Evolutionary conservation across 768 basidiomycete genomes (phyloP).

Genomic region (Cyclocybe aegerita): DNA sequence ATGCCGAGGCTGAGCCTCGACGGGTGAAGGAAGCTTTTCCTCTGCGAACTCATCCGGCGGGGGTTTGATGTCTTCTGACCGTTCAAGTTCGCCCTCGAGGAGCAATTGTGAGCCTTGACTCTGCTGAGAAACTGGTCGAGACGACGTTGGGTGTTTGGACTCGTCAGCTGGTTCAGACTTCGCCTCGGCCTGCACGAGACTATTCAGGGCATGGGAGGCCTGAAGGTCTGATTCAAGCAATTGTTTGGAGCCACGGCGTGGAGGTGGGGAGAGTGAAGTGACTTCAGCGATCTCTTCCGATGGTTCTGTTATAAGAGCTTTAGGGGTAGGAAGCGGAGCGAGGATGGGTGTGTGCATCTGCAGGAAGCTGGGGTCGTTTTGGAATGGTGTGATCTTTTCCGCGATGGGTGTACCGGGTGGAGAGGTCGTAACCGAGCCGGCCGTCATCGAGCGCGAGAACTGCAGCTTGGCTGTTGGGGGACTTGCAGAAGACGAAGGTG

Average conservation of each 20-base stretch:
- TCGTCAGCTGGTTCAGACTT: background rate
- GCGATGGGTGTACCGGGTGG: slow-evolving; percentile 57
- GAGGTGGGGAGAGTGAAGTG: slow-evolving; percentile 58
- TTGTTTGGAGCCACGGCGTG: slow-evolving; percentile 57
- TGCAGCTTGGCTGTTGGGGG: slow-evolving; percentile 17
- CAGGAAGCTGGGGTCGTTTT: slow-evolving; percentile 63
- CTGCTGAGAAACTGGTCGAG: slow-evolving; percentile 46
- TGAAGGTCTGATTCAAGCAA: slow-evolving; percentile 33
- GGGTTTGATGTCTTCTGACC: slow-evolving; percentile 8
- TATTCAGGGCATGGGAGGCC: background rate
- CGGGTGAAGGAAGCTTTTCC: slow-evolving; percentile 26
- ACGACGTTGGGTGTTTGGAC: slow-evolving; percentile 35
- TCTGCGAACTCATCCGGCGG: slow-evolving; percentile 14
- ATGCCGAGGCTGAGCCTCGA: slow-evolving; percentile 29
- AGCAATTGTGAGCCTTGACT: slow-evolving; percentile 9
- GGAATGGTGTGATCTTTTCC: slow-evolving; percentile 54
- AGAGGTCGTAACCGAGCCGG: slow-evolving; percentile 21
- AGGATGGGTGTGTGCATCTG: slow-evolving; percentile 49
- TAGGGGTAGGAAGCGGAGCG: slow-evolving; percentile 32
- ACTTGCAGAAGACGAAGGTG: slow-evolving; percentile 42
- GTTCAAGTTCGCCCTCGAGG: slow-evolving; percentile 16
- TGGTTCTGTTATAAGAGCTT: slow-evolving; percentile 15
- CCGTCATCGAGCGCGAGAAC: slow-evolving; percentile 24
- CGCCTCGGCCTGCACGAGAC: background rate
- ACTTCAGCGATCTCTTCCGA: slow-evolving; percentile 25